Evolutionary conservation across 2,329 filamentous ascomycete species (phyloP).

Genomic region (Colletotrichum cereale): DNA sequence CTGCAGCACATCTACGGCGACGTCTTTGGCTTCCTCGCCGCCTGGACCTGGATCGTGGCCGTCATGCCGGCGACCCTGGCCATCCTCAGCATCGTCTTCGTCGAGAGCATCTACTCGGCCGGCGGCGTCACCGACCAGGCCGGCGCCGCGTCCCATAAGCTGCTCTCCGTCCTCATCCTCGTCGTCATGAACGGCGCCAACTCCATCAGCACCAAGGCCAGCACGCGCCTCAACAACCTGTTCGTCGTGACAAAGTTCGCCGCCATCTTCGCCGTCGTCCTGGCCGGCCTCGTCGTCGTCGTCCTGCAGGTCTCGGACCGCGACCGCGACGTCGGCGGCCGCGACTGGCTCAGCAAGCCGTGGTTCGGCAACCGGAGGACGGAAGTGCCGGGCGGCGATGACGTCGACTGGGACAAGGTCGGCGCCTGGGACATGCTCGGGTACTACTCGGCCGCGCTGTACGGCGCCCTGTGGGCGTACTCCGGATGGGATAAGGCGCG

Average conservation of each 20-base stretch:
- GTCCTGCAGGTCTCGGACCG: constrained; percentile 54
- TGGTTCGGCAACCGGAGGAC: constrained; percentile 69
- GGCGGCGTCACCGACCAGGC: constrained; percentile 60
- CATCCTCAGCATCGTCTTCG: constrained; percentile 74
- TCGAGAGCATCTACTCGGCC: constrained; percentile 69
- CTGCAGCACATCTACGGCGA: constrained; percentile 72
- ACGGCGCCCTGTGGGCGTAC: constrained; percentile 74
- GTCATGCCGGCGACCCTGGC: constrained; percentile 75
- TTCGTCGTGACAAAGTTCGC: constrained; percentile 68
- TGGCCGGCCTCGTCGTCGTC: constrained; percentile 62
- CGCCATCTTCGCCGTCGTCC: constrained; percentile 60
- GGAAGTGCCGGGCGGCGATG: constrained; percentile 61
- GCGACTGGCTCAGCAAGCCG: constrained; percentile 63
- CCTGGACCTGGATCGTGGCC: constrained; percentile 75
- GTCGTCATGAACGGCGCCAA: constrained; percentile 63
- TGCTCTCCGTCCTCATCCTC: constrained; percentile 63
- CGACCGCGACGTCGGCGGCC: constrained; percentile 55
- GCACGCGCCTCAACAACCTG: constrained; percentile 66
- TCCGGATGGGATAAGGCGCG: constrained; percentile 75
- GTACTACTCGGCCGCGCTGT: constrained; percentile 70
- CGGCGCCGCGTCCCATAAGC: constrained; percentile 60
- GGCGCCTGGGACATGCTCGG: constrained; percentile 70
- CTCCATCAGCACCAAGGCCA: constrained; percentile 67
- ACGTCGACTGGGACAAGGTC: constrained; percentile 62
- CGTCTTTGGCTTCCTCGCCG: constrained; percentile 71